Evolutionary conservation across 2,329 filamentous ascomycete genomes (phyloP).

Genomic region (Fusarium sp.): DNA sequence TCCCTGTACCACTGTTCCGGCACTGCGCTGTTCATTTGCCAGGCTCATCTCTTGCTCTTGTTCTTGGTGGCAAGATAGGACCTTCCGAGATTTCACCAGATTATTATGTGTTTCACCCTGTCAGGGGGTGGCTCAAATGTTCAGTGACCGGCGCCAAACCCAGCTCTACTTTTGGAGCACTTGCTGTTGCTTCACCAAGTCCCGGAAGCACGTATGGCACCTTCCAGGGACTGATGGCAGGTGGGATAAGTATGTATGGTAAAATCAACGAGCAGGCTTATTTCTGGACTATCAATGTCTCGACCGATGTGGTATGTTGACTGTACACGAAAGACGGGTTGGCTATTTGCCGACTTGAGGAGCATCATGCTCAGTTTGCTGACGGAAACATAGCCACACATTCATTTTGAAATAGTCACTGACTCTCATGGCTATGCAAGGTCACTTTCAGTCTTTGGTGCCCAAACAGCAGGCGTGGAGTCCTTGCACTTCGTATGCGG

Average conservation of each 20-base stretch:
- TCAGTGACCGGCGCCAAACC: slow-evolving; percentile 45
- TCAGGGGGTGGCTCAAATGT: slow-evolving; percentile 59
- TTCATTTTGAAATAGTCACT: slow-evolving; percentile 37
- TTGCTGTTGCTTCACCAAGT: slow-evolving; percentile 46
- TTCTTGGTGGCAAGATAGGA: slow-evolving; percentile 69
- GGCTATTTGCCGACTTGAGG: not conserved
- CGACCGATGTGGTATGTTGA: slow-evolving; percentile 49
- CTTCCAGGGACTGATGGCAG: slow-evolving; percentile 71
- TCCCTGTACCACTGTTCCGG: slow-evolving; percentile 79
- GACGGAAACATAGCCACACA: slow-evolving; percentile 34
- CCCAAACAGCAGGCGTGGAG: slow-evolving; percentile 38
- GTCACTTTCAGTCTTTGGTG: slow-evolving; percentile 46
- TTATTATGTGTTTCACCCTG: slow-evolving; percentile 62
- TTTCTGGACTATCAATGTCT: slow-evolving; percentile 66
- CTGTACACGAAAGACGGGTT: not conserved
- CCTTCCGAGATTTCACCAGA: slow-evolving; percentile 57
- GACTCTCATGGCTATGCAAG: not conserved
- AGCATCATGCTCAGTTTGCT: not conserved
- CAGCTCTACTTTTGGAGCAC: slow-evolving; percentile 55
- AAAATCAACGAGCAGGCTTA: slow-evolving; percentile 70
- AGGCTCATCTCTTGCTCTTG: slow-evolving; percentile 60
- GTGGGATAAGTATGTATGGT: slow-evolving; percentile 75
- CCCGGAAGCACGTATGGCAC: slow-evolving; percentile 37
- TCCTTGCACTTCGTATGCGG: slow-evolving; percentile 44
- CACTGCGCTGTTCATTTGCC: slow-evolving; percentile 70